Conservation (phyloP, 2,329 filamentous ascomycete genomes). For the Daldinia eschscholtzii region DNA sequence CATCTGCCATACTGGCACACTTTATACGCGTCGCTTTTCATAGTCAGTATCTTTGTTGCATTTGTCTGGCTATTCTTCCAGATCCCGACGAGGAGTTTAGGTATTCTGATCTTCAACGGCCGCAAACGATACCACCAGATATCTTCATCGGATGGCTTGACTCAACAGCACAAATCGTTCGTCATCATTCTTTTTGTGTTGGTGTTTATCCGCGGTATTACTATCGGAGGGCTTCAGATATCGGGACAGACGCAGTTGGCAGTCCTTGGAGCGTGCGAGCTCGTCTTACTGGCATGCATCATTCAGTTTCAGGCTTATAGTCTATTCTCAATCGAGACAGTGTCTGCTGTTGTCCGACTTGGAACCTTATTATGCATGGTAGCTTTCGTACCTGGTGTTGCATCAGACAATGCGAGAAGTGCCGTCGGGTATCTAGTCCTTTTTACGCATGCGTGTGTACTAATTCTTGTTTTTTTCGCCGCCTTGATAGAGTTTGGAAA, state of each 20-base stretch:
- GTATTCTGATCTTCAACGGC: conserved; percentile 31
- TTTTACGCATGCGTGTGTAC: background rate
- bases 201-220: conserved; percentile 31
- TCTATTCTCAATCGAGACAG: background rate
- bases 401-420: background rate
- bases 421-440: conserved; percentile 1
- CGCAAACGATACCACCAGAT: conserved; percentile 28
- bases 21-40: conserved; percentile 19
- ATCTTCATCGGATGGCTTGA: conserved; percentile 5
- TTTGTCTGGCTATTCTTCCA: conserved; percentile 34
- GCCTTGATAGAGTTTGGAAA: background rate
- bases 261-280: conserved; percentile 30
- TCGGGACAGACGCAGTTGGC: conserved; percentile 33
- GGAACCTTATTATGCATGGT: background rate
- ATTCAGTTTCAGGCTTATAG: background rate
- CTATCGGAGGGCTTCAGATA: conserved; percentile 38
- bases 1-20: conserved; percentile 34
- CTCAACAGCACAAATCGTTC: conserved; percentile 31
- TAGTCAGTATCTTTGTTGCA: conserved; percentile 15
- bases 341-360: background rate
- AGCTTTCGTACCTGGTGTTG: background rate
- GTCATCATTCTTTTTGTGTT: conserved; percentile 34
- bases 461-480: background rate
- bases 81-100: conserved; percentile 30
- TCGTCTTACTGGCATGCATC: conserved; percentile 25